These are phyloP conservation scores for Boletus tomentosulus DNA, from an alignment of 768 basidiomycete genomes.

Conservation along the genomic window DNA sequence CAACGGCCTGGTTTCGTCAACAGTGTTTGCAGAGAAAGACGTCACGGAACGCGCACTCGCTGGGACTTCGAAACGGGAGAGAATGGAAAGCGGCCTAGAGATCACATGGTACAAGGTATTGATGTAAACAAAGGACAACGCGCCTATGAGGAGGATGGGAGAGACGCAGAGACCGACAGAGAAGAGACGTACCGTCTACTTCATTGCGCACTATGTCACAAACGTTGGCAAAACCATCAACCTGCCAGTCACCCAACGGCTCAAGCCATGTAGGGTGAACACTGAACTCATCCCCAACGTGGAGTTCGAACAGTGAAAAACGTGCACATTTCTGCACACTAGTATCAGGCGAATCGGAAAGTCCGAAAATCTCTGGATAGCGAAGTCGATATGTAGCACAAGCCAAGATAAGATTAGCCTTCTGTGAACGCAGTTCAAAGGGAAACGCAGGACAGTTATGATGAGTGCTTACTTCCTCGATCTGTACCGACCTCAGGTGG, in stretches of 20 bases:
- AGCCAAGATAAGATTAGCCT: conserved; percentile 36
- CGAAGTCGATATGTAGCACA: conserved; percentile 36
- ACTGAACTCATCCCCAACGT: conserved; percentile 17
- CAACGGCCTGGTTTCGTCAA: conserved; percentile 29
- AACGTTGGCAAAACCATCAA: conserved; percentile 45
- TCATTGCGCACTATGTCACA: conserved; percentile 44
- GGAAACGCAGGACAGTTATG: background rate
- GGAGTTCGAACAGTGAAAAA: conserved; percentile 25
- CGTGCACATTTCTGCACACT: conserved; percentile 2
- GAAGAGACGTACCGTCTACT: conserved; percentile 40
- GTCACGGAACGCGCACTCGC: conserved; percentile 11
- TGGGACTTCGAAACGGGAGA: conserved; percentile 18
- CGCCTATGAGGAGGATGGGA: conserved; percentile 18
- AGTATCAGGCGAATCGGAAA: conserved; percentile 14
- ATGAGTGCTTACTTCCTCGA: conserved; percentile 14
- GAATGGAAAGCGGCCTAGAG: conserved; percentile 37
- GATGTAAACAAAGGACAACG: conserved; percentile 34
- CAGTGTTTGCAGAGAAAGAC: conserved; percentile 19
- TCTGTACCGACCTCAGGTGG: conserved; percentile 18
- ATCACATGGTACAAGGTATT: conserved; percentile 43
- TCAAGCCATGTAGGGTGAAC: conserved; percentile 33
- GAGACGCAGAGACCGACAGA: background rate
- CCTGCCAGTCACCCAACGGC: conserved; percentile 51
- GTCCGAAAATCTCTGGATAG: conserved; percentile 21
- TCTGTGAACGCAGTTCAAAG: conserved; percentile 11